Evolutionary conservation across 306 rosid genomes (phyloP).

Genomic region (Psophocarpus tetragonolobus): DNA sequence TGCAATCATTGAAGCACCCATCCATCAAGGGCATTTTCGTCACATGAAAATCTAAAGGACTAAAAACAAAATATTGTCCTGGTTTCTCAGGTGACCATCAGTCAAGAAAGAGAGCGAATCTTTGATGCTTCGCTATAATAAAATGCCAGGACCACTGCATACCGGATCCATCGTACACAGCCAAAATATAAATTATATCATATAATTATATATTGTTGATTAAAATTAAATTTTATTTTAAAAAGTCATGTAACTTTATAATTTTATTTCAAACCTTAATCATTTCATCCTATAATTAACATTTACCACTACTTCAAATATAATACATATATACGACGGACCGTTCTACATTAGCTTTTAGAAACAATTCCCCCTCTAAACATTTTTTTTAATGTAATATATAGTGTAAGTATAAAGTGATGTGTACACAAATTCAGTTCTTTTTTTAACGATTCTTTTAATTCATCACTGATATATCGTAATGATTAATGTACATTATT

Average conservation of each 20-base stretch:
- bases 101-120: slow-evolving; percentile 48
- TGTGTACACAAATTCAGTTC: too few relatives aligned
- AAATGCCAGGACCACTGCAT: not conserved
- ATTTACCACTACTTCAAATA: not conserved
- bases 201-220: too few relatives aligned
- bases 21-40: slow-evolving; percentile 37
- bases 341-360: too few relatives aligned
- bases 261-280: not conserved
- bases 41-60: slow-evolving; percentile 42
- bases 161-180: slow-evolving; percentile 29
- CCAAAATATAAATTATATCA: not conserved
- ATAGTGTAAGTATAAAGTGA: too few relatives aligned
- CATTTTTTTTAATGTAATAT: too few relatives aligned
- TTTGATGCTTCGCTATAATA: slow-evolving; percentile 46
- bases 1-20: not conserved
- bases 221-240: too few relatives aligned
- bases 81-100: slow-evolving; percentile 41
- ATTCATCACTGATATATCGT: too few relatives aligned
- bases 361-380: too few relatives aligned
- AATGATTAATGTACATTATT: too few relatives aligned
- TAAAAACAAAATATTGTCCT: slow-evolving; percentile 23
- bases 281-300: not conserved
- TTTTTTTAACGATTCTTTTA: too few relatives aligned
- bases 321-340: too few relatives aligned
- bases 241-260: too few relatives aligned